phyloP scores from a whole-genome alignment of 139 green algal genomes.

The Desmodesmus armatus region DNA sequence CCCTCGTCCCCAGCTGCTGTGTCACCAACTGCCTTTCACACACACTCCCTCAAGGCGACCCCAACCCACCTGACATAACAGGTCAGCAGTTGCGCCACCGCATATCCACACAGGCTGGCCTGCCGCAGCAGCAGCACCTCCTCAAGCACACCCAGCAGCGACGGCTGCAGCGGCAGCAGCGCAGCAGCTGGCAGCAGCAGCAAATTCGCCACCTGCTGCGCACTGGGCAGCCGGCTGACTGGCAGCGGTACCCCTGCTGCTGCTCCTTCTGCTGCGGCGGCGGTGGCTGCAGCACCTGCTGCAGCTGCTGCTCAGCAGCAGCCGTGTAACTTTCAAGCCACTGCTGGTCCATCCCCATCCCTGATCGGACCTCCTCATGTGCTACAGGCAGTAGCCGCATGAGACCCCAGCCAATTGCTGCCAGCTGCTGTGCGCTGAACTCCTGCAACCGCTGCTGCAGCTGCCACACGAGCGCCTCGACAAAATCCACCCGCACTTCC shows the following conservation, averaged over 20 bases:
- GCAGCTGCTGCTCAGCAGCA: slow-evolving; percentile 28
- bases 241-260: neutral
- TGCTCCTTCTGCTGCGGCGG: slow-evolving; percentile 28
- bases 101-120: slow-evolving; percentile 7
- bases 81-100: slow-evolving; percentile 19
- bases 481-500: neutral
- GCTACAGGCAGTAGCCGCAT: slow-evolving; percentile 11
- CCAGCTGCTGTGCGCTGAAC: slow-evolving; percentile 7
- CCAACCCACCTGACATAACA: slow-evolving; percentile 16
- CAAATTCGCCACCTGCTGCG: slow-evolving; percentile 30
- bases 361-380: neutral
- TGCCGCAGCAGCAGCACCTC: neutral
- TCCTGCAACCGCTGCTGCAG: neutral
- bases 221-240: neutral
- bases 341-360: neutral
- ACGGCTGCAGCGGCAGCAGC: neutral
- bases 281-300: neutral
- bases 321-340: slow-evolving; percentile 6
- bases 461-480: neutral
- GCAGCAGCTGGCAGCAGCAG: slow-evolving; percentile 30
- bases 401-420: slow-evolving; percentile 3
- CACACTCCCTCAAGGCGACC: neutral
- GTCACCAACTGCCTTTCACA: neutral
- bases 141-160: slow-evolving; percentile 12
- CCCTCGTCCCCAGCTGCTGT: neutral